phyloP scores from a whole-genome alignment of 1,139 yeast species.

The Nakaseomyces kungkrabaensis region DNA sequence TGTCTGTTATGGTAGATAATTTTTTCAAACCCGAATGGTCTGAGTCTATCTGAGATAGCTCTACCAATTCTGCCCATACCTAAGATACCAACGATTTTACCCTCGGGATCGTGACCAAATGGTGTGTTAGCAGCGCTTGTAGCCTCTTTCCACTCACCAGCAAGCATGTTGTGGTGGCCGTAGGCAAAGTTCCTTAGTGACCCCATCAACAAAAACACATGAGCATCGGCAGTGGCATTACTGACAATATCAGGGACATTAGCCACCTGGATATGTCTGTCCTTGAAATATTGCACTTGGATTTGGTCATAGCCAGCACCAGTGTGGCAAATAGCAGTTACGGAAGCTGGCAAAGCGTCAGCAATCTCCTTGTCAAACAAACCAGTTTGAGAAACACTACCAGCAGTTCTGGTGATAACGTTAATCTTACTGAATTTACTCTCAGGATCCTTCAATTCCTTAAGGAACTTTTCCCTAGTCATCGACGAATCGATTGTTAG shows the following conservation, averaged over 20 bases:
- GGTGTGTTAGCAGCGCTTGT: constrained; percentile 36
- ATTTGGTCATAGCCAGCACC: constrained; percentile 95
- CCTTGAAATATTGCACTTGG: constrained; percentile 37
- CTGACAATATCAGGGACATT: constrained; percentile 69
- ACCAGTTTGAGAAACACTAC: constrained; percentile 48
- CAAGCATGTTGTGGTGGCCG: constrained; percentile 39
- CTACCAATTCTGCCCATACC: constrained; percentile 79
- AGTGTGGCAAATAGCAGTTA: constrained; percentile 60
- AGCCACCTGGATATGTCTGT: constrained; percentile 49
- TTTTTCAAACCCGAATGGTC: constrained; percentile 54
- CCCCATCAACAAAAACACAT: constrained; percentile 53
- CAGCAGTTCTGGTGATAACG: constrained; percentile 45
- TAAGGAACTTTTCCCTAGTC: constrained; percentile 43
- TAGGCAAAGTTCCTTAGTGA: constrained; percentile 56
- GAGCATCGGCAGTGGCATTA: constrained; percentile 76
- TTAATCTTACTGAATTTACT: constrained; percentile 38
- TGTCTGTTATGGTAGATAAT: constrained; percentile 54
- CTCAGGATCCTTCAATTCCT: constrained; percentile 36
- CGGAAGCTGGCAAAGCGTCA: constrained; percentile 45
- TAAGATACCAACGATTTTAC: constrained; percentile 52
- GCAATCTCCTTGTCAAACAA: constrained; percentile 67
- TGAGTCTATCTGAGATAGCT: constrained; percentile 50
- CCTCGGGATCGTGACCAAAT: constrained; percentile 51
- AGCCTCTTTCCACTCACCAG: constrained; percentile 49
- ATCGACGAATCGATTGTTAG: constrained; percentile 34